A percentile compares a stretch with the other conserved stretches of the same genome.
Evolutionary conservation across 1,284 basidiomycete species (phyloP).

Genomic region (Cutaneotrichosporon sp.): DNA sequence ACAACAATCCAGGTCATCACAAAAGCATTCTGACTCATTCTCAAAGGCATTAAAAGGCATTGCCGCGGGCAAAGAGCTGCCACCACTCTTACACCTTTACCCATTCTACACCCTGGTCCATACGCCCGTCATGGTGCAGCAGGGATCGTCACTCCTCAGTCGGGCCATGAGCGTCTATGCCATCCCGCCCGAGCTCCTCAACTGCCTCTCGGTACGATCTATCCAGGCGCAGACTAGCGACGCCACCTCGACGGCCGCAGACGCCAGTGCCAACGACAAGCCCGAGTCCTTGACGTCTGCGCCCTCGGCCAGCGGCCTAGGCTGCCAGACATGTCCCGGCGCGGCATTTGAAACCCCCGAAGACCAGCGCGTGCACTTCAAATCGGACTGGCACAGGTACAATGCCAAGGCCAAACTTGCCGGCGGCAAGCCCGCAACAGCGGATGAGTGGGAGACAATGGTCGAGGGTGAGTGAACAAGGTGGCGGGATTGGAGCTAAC

Average conservation of each 20-base stretch:
- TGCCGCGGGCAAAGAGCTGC: too few relatives aligned
- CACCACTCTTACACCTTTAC: not conserved
- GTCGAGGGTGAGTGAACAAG: conserved; percentile 61
- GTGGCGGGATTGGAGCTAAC: not conserved
- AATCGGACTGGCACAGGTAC: conserved; percentile 96
- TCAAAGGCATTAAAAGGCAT: too few relatives aligned
- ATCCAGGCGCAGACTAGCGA: conserved; percentile 34
- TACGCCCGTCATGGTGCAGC: not conserved
- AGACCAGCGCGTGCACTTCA: conserved; percentile 81
- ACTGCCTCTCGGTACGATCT: conserved; percentile 58
- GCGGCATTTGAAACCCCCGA: conserved; percentile 67
- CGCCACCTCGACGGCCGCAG: not conserved
- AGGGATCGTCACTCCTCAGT: conserved; percentile 13
- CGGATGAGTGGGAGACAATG: conserved; percentile 66
- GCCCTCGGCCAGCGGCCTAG: conserved; percentile 37
- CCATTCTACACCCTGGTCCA: not conserved
- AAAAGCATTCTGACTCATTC: too few relatives aligned
- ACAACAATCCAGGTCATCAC: too few relatives aligned
- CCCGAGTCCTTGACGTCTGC: too few relatives aligned
- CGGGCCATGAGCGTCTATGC: conserved; percentile 53
- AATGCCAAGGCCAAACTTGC: conserved; percentile 81
- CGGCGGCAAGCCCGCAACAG: conserved; percentile 56
- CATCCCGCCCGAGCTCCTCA: conserved; percentile 62
- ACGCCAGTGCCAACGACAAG: too few relatives aligned
- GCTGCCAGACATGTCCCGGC: conserved; percentile 73